A percentile compares a stretch with the other conserved stretches of the same genome.
phyloP scores from a whole-genome alignment of 208 protist species.

The Acanthamoeba lenticulata region DNA sequence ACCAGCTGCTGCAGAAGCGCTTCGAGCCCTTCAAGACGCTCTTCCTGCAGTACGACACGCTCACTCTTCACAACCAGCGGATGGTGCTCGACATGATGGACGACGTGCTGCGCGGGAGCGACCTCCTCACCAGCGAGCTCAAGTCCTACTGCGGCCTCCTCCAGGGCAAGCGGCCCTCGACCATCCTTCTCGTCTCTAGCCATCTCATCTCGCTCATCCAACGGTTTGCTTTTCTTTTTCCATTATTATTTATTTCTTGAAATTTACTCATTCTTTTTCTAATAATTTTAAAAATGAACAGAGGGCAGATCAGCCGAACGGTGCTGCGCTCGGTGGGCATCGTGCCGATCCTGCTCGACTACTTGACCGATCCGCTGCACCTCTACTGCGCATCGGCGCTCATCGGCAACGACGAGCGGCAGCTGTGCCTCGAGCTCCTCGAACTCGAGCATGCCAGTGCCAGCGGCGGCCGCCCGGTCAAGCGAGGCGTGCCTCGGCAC shows the following conservation, averaged over 20 bases:
- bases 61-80: conserved; percentile 13
- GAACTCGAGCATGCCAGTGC: too few species aligned
- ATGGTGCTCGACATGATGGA: conserved; percentile 62
- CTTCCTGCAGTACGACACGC: conserved; percentile 50
- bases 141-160: conserved; percentile 48
- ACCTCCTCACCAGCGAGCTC: conserved; percentile 31
- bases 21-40: conserved; percentile 40
- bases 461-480: not conserved
- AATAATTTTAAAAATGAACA: not conserved
- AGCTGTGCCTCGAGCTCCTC: not conserved
- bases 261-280: too few species aligned
- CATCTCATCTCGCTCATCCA: conserved; percentile 59
- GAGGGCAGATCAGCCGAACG: not conserved
- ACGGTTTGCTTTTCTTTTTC: not conserved
- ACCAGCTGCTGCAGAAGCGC: conserved; percentile 49
- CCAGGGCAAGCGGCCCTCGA: conserved; percentile 41
- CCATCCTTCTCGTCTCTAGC: not conserved
- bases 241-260: not conserved
- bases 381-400: conserved; percentile 33
- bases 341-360: conserved; percentile 25
- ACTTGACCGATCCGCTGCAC: conserved; percentile 39
- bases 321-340: not conserved
- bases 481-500: too few species aligned
- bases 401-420: not conserved
- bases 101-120: not conserved